A percentile compares a stretch with the other conserved stretches of the same genome.
phyloP scores from a whole-genome alignment of 2,329 filamentous ascomycete genomes.

The Podosphaera fusca region DNA sequence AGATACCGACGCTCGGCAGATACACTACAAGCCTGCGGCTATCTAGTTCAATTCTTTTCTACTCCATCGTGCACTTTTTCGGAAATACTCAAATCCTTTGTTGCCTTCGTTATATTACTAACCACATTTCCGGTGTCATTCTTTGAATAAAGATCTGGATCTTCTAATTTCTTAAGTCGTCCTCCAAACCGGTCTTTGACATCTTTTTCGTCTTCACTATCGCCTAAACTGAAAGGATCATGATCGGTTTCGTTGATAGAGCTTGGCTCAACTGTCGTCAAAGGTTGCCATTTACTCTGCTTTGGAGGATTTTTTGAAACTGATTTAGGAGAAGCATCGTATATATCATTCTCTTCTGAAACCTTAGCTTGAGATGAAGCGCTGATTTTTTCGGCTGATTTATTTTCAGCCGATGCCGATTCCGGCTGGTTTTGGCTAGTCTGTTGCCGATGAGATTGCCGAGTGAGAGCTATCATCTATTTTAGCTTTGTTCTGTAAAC shows the following conservation, averaged over 20 bases:
- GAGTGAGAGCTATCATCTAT: constrained; percentile 25
- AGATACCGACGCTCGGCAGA: no score
- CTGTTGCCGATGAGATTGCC: constrained; percentile 37
- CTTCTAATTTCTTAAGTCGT: constrained; percentile 31
- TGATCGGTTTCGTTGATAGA: constrained; percentile 72
- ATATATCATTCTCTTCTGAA: constrained; percentile 61
- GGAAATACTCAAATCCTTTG: constrained; percentile 12
- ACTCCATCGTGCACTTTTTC: constrained; percentile 5
- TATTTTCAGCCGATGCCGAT: constrained; percentile 24
- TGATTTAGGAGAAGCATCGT: constrained; percentile 37
- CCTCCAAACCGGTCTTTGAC: constrained; percentile 30
- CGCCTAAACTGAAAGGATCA: constrained; percentile 88
- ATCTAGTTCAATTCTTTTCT: no score
- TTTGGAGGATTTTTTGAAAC: constrained; percentile 31
- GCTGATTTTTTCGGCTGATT: constrained; percentile 23
- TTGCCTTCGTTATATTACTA: constrained; percentile 17
- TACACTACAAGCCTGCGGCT: no score
- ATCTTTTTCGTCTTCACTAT: constrained; percentile 83
- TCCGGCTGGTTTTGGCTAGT: constrained; percentile 68
- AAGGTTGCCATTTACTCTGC: constrained; percentile 88
- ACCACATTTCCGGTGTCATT: constrained; percentile 28
- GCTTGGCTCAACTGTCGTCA: constrained; percentile 63
- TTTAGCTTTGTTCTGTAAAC: constrained; percentile 1
- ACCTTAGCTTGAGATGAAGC: constrained; percentile 31
- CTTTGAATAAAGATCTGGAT: constrained; percentile 36